Evolutionary conservation across 1,284 basidiomycete species (phyloP), one percentile per base, ranked within the genome.

Genomic region (Chondrostereum purpureum): DNA sequence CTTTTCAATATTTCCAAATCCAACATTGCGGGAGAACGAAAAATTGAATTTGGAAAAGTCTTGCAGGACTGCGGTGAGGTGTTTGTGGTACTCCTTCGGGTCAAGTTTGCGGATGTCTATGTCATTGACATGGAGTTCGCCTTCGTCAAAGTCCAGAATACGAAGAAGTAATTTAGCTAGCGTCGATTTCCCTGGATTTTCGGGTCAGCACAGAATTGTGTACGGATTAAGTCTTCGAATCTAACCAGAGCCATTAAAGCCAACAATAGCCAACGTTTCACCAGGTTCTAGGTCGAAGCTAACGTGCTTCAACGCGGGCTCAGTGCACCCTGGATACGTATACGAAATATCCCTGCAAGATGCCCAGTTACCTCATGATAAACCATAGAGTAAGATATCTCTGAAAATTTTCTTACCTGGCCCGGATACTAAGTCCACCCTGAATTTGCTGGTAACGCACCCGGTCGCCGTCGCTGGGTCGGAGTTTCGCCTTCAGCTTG

Each of bases 221-320:
- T 46, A 46, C 4, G 48, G 43, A 3, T 46, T 50, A 18, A 44
- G 46, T 40, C 48, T 50, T 17, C 49, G 13, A 31, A 62, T 73
- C 58, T 60, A n/a, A 78, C 84, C 84, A 54, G 84, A 88, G 50
- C 85, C 84, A 62, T 88, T 88, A 58, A 78, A 81, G 11, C 88
- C 88, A 19, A 92, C 89, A 48, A 92, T 80, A 6, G 89, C 89
- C 40, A 92, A 73, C 18, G 73, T 81, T 64, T 89, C 84, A 11
- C 88, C 88, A 10, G 86, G 68, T 47, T 77, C 66, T 36, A 92
- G 67, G 18, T 68, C 71, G 53, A 92, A 78, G 55, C 69, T 84
- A 54, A 92, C 72, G 57, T 84, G 69, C 52, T 65, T 70, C 41
- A 92, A 61, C 22, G 83, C 79, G 21, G 84, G 77, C 44, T 79